phyloP scores from a whole-genome alignment of 306 rosid genomes.

The Fragaria iinumae region DNA sequence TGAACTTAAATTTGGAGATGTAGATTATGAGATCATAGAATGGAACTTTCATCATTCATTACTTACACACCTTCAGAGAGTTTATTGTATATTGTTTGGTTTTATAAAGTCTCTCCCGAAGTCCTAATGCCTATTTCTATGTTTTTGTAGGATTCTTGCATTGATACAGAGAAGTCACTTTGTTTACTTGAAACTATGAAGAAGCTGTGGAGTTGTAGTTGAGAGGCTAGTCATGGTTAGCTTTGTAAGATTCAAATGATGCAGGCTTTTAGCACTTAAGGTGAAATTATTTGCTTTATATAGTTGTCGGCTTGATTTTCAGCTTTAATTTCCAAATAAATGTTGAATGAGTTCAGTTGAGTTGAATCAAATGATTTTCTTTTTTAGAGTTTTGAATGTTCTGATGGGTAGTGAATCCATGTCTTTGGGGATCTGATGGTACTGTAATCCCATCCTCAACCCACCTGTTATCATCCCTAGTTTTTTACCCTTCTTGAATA shows the following conservation, averaged over 20 bases:
- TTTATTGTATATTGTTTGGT: background rate
- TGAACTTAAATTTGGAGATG: background rate
- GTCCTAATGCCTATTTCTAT: background rate
- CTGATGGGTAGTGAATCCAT: background rate
- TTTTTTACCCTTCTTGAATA: background rate
- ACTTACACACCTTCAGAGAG: background rate
- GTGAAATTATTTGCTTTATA: background rate
- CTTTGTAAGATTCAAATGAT: background rate
- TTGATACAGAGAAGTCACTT: background rate
- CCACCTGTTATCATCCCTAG: background rate
- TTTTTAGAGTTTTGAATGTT: background rate
- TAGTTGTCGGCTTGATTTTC: background rate
- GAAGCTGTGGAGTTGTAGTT: background rate
- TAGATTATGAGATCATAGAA: background rate
- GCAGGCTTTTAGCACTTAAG: background rate
- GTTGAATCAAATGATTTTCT: background rate
- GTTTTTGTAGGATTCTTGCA: background rate
- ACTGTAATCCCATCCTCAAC: background rate
- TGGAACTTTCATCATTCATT: background rate
- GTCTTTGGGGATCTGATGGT: background rate
- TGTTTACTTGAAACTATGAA: background rate
- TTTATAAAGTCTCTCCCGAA: background rate
- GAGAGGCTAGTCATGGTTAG: background rate
- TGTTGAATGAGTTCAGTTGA: background rate
- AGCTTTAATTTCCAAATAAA: background rate